Percentiles rank a stretch among this genome's conserved stretches.
Evolutionary conservation across 257 asterid genomes (phyloP).

Genomic region (Ocimum tenuiflorum): DNA sequence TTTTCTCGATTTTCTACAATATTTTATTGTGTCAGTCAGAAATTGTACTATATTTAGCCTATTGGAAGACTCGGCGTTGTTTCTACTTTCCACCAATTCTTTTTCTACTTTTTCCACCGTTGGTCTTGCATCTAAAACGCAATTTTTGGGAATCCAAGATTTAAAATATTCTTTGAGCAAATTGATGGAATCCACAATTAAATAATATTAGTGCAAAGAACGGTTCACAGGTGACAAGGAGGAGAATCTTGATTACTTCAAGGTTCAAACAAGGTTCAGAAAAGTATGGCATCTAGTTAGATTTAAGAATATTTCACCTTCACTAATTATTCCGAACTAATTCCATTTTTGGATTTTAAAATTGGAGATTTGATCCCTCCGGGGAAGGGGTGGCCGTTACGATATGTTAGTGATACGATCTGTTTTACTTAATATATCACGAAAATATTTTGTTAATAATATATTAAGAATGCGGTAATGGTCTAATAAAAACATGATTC

Average conservation of each 20-base stretch:
- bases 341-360: too few species aligned
- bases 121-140: slow-evolving; percentile 16
- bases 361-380: too few species aligned
- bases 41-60: slow-evolving; percentile 8
- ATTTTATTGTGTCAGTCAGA: neutral
- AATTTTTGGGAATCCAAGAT: slow-evolving; percentile 27
- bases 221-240: slow-evolving; percentile 17
- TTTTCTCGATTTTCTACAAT: neutral
- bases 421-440: too few species aligned
- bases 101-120: slow-evolving; percentile 11
- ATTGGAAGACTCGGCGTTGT: slow-evolving; percentile 5
- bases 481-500: too few species aligned
- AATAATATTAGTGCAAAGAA: neutral
- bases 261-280: slow-evolving; percentile 11
- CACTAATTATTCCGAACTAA: too few species aligned
- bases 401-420: too few species aligned
- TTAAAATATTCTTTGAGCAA: slow-evolving; percentile 9
- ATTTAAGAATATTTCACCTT: too few species aligned
- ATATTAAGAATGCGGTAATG: too few species aligned
- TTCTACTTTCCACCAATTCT: too few species aligned
- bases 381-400: too few species aligned
- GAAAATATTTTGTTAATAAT: too few species aligned
- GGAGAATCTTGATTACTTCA: slow-evolving; percentile 30
- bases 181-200: slow-evolving; percentile 23
- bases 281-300: too few species aligned